Conservation (phyloP, 2,329 filamentous ascomycete genomes). For the Fusarium newnesense region DNA sequence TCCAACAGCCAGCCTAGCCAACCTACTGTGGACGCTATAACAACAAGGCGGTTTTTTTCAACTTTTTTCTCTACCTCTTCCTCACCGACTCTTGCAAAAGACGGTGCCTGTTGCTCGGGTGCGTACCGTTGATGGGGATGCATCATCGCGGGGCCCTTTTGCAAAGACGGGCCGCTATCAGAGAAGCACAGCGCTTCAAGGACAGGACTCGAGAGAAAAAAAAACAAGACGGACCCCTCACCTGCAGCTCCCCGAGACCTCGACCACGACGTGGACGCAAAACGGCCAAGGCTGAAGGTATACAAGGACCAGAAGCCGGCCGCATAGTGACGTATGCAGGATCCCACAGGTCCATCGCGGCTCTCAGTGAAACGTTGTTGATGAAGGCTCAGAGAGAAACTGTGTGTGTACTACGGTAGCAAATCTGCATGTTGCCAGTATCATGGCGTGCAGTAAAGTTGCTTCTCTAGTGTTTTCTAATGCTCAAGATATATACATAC, state of each 20-base stretch:
- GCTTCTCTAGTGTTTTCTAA: constrained; percentile 24
- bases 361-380: constrained; percentile 9
- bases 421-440: constrained; percentile 17
- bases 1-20: constrained; percentile 18
- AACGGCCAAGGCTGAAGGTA: constrained; percentile 33
- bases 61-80: background rate
- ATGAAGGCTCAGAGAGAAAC: background rate
- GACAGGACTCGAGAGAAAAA: background rate
- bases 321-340: constrained; percentile 42
- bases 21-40: constrained; percentile 34
- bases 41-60: constrained; percentile 19
- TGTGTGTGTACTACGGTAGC: background rate
- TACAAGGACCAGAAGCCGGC: constrained; percentile 28
- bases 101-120: constrained; percentile 38
- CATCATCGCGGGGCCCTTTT: constrained; percentile 33
- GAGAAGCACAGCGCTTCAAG: constrained; percentile 19
- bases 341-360: constrained; percentile 25
- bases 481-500: constrained; percentile 33
- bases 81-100: constrained; percentile 44
- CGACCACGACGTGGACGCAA: constrained; percentile 39
- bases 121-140: constrained; percentile 31
- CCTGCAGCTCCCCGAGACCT: constrained; percentile 25
- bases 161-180: constrained; percentile 28
- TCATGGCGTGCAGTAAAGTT: constrained; percentile 26
- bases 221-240: constrained; percentile 9